Conservation (phyloP, 148 eudicot species). For the Selenicereus undatus region DNA sequence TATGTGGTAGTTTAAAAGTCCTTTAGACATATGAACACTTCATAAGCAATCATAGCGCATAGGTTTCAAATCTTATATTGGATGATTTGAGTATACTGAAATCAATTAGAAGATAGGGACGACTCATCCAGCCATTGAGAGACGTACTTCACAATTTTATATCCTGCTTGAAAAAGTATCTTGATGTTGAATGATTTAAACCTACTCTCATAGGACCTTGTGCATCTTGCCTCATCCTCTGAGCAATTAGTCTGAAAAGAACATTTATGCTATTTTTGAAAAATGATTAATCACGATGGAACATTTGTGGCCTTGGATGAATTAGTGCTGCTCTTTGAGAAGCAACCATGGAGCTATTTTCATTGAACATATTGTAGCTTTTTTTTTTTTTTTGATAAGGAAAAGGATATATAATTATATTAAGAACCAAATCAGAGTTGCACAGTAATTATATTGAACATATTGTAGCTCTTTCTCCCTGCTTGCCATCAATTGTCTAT, state of each 20-base stretch:
- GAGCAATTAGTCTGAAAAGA: not conserved
- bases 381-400: no score
- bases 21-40: not conserved
- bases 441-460: not conserved
- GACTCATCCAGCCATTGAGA: not conserved
- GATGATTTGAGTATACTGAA: not conserved
- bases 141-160: not conserved
- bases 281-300: constrained; percentile 1
- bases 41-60: not conserved
- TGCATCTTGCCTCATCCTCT: not conserved
- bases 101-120: not conserved
- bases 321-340: not conserved
- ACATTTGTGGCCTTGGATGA: not conserved
- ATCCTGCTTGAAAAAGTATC: not conserved
- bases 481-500: not conserved
- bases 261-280: not conserved
- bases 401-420: no score
- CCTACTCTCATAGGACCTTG: not conserved
- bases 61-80: not conserved
- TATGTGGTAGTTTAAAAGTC: not conserved
- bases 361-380: not conserved
- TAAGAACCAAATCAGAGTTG: no score
- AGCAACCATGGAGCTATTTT: not conserved
- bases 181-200: no score
- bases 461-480: constrained; percentile 4